Evolutionary conservation across 2,329 filamentous ascomycete genomes (phyloP), one percentile per base, ranked within the genome.

Genomic region (Cadophora sp.): DNA sequence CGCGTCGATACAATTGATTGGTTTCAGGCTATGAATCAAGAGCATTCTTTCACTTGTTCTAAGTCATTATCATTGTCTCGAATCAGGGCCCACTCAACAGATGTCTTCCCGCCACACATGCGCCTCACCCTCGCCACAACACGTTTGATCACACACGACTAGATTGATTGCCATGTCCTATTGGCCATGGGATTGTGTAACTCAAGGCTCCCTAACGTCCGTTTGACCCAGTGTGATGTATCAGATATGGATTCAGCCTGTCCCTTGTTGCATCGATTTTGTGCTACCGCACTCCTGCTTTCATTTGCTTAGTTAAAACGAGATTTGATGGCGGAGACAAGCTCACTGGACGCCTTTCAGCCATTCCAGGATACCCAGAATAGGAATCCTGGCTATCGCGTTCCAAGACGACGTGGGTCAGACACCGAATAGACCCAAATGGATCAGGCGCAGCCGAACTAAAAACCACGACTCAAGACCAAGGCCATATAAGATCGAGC

Each of bases 201-300:
- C 48, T 19, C 14, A 53, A 53, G 48, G 48, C 46, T 53, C n/a
- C 19, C 34, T 19, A 1, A 27, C 40, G 59, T 22, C 59, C 59
- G 40, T 2, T 31, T 5, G 24, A 22, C 46, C 40, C 37, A 46
- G 58, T 29, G 22, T 22, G 62, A 64, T 64, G 43, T 46, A 51
- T 64, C 62, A 46, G 50, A 64, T 56, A 24, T 56, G 50, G 37
- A 43, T 3, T 16, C 8, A 8, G 29, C 24, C 46, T 7, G 48
- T 60, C 59, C 66, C 71, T 64, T 68, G 69, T 66, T 61, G 62
- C 56, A 65, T 60, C 50, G 14, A 48, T 7, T 34, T 65, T 69
- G 69, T 73, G 62, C 65, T 65, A 69, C 69, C 71, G 61, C 69
- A 70, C 69, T 61, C 26, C 29, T 55, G 19, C 29, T 46, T 31